phyloP scores from a whole-genome alignment of 78 protist species.

The Dictyostelium intermedium region DNA sequence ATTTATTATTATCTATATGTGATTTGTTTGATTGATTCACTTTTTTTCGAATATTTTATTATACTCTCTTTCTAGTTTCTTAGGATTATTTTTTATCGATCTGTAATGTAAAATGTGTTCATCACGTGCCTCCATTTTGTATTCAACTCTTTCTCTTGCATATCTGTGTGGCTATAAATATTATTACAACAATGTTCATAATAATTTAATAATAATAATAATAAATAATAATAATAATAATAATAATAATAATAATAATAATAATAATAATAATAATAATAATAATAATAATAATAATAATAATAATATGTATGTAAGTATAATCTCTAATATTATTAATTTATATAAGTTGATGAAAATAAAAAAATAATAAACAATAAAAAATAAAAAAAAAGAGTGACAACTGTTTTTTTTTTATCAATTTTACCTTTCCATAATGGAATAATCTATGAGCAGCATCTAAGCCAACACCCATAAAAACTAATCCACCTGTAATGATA shows the following conservation, averaged over 20 bases:
- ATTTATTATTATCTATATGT: too few relatives aligned
- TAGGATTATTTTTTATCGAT: slow-evolving; percentile 23
- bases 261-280: not conserved
- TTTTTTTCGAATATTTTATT: not conserved
- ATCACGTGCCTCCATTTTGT: slow-evolving; percentile 43
- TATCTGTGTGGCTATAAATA: slow-evolving; percentile 54
- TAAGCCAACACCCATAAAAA: slow-evolving; percentile 49
- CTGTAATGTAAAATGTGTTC: slow-evolving; percentile 20
- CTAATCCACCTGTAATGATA: slow-evolving; percentile 22
- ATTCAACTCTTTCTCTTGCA: slow-evolving; percentile 45
- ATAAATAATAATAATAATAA: not conserved
- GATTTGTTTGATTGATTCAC: not conserved
- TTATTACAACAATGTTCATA: not conserved
- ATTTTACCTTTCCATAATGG: slow-evolving; percentile 65
- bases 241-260: not conserved
- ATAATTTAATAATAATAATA: not conserved
- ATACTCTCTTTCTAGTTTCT: not conserved
- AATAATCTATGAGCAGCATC: slow-evolving; percentile 42
- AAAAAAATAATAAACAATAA: too few relatives aligned
- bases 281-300: not conserved
- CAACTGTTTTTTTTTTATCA: too few relatives aligned
- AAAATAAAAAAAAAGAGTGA: too few relatives aligned
- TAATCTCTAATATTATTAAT: too few relatives aligned
- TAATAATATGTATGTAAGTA: too few relatives aligned
- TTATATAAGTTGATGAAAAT: too few relatives aligned